Evolutionary conservation across 2,329 filamentous ascomycete species (phyloP).

Genomic region (Diplodia sapinea): DNA sequence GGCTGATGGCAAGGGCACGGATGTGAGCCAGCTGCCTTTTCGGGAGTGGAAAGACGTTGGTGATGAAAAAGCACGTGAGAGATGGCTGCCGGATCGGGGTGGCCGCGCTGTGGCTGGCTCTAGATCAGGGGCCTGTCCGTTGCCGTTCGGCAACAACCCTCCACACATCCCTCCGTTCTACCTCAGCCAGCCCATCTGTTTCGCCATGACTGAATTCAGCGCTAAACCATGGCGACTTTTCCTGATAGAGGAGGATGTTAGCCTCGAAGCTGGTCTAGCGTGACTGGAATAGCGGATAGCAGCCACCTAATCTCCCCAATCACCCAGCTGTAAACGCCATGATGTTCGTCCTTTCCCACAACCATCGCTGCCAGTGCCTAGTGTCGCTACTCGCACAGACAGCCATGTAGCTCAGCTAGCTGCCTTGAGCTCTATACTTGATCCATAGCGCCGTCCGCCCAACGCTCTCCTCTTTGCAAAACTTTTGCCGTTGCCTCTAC

Average conservation of each 20-base stretch:
- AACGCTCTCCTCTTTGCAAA: not conserved
- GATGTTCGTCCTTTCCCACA: not conserved
- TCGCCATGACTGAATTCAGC: not conserved
- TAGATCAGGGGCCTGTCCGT: conserved; percentile 13
- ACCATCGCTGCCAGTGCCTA: not conserved
- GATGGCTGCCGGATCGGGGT: not conserved
- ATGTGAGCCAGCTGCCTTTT: not conserved
- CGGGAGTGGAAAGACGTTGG: not conserved
- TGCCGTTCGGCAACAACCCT: not conserved
- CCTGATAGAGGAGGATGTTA: not conserved
- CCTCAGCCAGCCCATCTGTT: not conserved
- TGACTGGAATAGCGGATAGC: not conserved
- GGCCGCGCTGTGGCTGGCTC: conserved; percentile 19
- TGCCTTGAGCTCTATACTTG: not conserved
- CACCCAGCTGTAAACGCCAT: not conserved
- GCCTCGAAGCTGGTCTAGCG: not conserved
- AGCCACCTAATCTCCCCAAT: conserved; percentile 13
- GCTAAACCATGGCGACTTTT: not conserved
- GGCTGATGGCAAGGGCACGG: not conserved
- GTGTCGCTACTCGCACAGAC: not conserved
- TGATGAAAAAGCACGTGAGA: not conserved
- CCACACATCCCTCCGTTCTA: not conserved
- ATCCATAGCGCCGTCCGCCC: not conserved
- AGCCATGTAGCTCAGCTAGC: not conserved
- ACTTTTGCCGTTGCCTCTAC: not conserved